phyloP scores from a whole-genome alignment of 352 stramenopile genomes.

The Globisporangium ultimum region DNA sequence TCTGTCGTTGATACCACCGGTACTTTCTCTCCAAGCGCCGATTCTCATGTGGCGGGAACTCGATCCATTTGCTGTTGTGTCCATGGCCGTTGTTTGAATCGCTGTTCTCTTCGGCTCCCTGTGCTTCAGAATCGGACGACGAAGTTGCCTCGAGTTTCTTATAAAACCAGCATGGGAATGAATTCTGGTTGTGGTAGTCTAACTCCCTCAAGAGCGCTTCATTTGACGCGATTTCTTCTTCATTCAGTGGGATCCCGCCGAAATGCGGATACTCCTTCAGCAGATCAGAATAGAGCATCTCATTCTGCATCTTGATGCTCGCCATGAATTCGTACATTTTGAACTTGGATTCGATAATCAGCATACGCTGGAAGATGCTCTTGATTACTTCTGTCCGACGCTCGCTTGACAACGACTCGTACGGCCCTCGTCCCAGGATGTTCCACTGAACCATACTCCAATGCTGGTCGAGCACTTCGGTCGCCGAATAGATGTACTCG shows the following conservation, averaged over 20 bases:
- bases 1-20: slow-evolving; percentile 61
- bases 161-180: slow-evolving; percentile 84
- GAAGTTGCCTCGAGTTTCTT: slow-evolving; percentile 41
- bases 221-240: slow-evolving; percentile 40
- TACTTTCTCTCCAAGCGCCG: slow-evolving; percentile 66
- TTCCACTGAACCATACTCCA: slow-evolving; percentile 88
- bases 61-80: slow-evolving; percentile 51
- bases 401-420: slow-evolving; percentile 64
- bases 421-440: slow-evolving; percentile 71
- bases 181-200: slow-evolving; percentile 43
- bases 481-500: slow-evolving; percentile 83
- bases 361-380: slow-evolving; percentile 70
- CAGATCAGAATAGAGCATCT: slow-evolving; percentile 76
- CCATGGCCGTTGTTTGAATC: neutral
- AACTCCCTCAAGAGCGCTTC: slow-evolving; percentile 35
- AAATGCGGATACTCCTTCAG: slow-evolving; percentile 47
- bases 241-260: slow-evolving; percentile 41
- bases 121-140: neutral
- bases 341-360: slow-evolving; percentile 66
- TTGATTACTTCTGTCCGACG: slow-evolving; percentile 61
- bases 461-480: slow-evolving; percentile 77
- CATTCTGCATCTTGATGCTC: slow-evolving; percentile 81
- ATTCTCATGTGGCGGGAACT: slow-evolving; percentile 73
- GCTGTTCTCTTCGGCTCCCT: neutral
- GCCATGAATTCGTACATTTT: slow-evolving; percentile 85